Evolutionary conservation across 2,329 filamentous ascomycete species (phyloP), one percentile per base, ranked within the genome.

Genomic region (Sporothrix brunneoviolacea): DNA sequence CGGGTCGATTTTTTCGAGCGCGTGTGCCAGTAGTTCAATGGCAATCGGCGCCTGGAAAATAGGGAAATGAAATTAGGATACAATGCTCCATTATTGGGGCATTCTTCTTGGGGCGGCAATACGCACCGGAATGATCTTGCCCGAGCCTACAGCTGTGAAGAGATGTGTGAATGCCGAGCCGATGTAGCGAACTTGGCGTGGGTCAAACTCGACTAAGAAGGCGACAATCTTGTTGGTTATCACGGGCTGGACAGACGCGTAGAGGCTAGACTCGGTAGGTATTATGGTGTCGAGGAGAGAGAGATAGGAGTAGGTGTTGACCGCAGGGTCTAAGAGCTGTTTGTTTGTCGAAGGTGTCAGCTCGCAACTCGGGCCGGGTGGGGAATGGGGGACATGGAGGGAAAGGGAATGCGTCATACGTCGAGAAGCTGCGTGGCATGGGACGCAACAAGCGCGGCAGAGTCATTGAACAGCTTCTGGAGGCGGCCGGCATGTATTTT

Each of bases 1-100:
- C 2, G 84, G 82, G 57, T 91, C 85, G 51, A 91, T 69, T 48
- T 77, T 77, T 12, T 82, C 67, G 55, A 91, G 74, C 4, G 82
- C 83, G 2, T 63, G 64, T 7, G 73, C 64, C 8, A 78, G 62
- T 8, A 70, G 59, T 24, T 74, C 67, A 12, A 76, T 68, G 0
- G 75, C 69, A 44, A 76, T 63, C 1, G 65, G 63, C 15, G 75
- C 66, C 77, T 80, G 36, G 9, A 2, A 4, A 9, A 28, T 12
- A 27, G 21, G 38, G 28, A 28, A 28, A 9, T 4, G 13, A 4
- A 3, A 13, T 6, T 8, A n/a, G 4, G 19, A 15, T 24, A 10
- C 22, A 9, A 28, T n/a, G n/a, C n/a, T n/a, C n/a, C n/a, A n/a
- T n/a, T n/a, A n/a, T n/a, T n/a, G n/a, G n/a, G n/a, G n/a, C n/a